These are phyloP conservation scores for Striga asiatica DNA, from an alignment of 257 asterid species.

Conservation along the genomic window DNA sequence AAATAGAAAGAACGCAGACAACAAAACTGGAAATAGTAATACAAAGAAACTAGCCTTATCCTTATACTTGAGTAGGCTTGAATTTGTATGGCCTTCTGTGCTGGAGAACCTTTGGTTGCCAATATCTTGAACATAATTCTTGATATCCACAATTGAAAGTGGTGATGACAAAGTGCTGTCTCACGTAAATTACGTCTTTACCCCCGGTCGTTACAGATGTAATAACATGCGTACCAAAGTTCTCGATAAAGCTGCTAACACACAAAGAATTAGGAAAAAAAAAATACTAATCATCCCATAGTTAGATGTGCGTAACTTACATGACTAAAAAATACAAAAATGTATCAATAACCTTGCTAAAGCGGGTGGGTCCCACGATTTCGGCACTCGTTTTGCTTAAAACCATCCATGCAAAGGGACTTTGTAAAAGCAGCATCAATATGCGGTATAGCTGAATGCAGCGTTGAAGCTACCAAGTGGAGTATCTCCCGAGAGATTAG, in stretches of 20 bases:
- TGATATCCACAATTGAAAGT: slow-evolving; percentile 56
- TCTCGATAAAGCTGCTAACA: slow-evolving; percentile 68
- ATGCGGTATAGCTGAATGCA: slow-evolving; percentile 62
- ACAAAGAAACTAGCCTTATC: slow-evolving; percentile 46
- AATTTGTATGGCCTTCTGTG: slow-evolving; percentile 54
- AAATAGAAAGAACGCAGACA: too few species aligned
- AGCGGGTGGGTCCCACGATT: slow-evolving; percentile 81
- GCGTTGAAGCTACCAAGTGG: slow-evolving; percentile 78
- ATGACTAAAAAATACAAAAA: not conserved
- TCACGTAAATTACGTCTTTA: slow-evolving; percentile 73
- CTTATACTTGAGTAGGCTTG: slow-evolving; percentile 64
- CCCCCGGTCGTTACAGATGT: slow-evolving; percentile 79
- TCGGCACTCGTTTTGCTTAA: slow-evolving; percentile 52
- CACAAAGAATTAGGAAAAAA: slow-evolving; percentile 14
- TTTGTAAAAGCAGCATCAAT: slow-evolving; percentile 63
- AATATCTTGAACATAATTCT: slow-evolving; percentile 74
- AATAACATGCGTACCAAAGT: slow-evolving; percentile 76
- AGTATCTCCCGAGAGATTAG: slow-evolving; percentile 46
- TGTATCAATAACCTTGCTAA: slow-evolving; percentile 45
- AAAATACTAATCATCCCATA: not conserved
- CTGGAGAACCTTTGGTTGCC: slow-evolving; percentile 76
- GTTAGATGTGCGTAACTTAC: not conserved
- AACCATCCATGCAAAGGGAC: slow-evolving; percentile 66
- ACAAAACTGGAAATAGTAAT: not conserved
- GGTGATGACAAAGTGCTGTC: slow-evolving; percentile 63